Base-by-base conservation (phyloP, 768 basidiomycete species). In the Boletus vermiculosoides region DNA sequence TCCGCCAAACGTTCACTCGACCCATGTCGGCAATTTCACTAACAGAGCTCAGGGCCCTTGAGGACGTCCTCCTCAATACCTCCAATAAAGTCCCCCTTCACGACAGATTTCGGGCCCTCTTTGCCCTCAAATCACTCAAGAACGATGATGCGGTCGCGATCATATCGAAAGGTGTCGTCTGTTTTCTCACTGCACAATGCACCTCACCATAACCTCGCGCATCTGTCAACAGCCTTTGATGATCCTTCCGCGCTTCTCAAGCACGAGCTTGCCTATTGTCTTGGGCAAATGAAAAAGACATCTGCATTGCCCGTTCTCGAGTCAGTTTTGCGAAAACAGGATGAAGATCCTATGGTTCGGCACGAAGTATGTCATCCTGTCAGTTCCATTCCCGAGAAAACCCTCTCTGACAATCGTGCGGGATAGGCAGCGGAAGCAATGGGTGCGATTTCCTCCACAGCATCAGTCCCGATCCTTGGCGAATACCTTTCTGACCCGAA, bases 191-290 rank as follows among this genome's bases (percentile, higher is more conserved):
- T n/a, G 13, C 39, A 42, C n/a, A 37, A 2, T 11, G 15, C 20
- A 45, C 18, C 49, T 22, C 30, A 22, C 48, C 55, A 2, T 42
- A 1, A 63, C 57, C 3, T 31, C 7, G 28, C 16, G 25, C 42
- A 8, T 55, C 63, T 48, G 31, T 48, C 10, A 7, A 58, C 64
- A 95, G 95, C 89, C 28, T 92, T 99, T 69, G 72, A 74, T 34
- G 95, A 98, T 71, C 80, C 85, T 6, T 97, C 94, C 42, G 91
- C 94, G 10, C 72, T 99, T 57, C 80, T 99, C 33, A 98, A 98
- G 67, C 97, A 99, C 71, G 97, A 99, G 68, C 81, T 99, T 2
- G 97, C 97, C 1, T 99, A 98, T 71, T 95, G 94, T 66, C 81
- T 99, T 4, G 97, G 97, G 0, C 97, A 99, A 74, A 89, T 95